Conservation (phyloP, 177 flowering plant genomes). For the Vitis hybrid region DNA sequence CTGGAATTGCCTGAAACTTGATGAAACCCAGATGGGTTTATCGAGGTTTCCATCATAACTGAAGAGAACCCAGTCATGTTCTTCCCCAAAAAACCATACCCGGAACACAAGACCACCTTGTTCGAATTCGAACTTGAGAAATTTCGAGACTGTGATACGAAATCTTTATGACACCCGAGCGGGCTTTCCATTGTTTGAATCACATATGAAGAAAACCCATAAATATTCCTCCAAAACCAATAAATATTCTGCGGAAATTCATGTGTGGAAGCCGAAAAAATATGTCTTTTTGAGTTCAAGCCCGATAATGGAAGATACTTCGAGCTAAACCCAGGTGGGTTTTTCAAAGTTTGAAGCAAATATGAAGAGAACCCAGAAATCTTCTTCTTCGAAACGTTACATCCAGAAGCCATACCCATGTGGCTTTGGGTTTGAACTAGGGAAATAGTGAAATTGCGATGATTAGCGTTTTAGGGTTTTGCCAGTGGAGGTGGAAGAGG, state of each 20-base stretch:
- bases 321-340: constrained; percentile 6
- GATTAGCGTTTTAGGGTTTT: constrained; percentile 8
- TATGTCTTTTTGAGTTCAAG: not conserved
- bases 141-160: not conserved
- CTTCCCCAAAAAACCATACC: constrained; percentile 7
- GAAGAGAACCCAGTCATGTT: constrained; percentile 17
- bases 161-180: not conserved
- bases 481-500: not conserved
- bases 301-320: not conserved
- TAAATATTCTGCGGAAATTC: no score
- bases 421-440: not conserved
- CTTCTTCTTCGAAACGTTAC: not conserved
- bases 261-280: not conserved
- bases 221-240: no score
- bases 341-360: constrained; percentile 10
- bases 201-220: no score
- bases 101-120: constrained; percentile 11
- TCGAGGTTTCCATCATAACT: not conserved
- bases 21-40: constrained; percentile 7
- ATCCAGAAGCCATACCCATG: constrained; percentile 7
- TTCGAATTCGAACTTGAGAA: constrained; percentile 2
- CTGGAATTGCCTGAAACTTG: not conserved
- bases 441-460: not conserved
- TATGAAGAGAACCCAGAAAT: constrained; percentile 14
- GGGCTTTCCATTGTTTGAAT: no score